These are phyloP conservation scores for Scolecobasidium constrictum DNA, from an alignment of 2,329 filamentous ascomycete species.

Conservation along the genomic window DNA sequence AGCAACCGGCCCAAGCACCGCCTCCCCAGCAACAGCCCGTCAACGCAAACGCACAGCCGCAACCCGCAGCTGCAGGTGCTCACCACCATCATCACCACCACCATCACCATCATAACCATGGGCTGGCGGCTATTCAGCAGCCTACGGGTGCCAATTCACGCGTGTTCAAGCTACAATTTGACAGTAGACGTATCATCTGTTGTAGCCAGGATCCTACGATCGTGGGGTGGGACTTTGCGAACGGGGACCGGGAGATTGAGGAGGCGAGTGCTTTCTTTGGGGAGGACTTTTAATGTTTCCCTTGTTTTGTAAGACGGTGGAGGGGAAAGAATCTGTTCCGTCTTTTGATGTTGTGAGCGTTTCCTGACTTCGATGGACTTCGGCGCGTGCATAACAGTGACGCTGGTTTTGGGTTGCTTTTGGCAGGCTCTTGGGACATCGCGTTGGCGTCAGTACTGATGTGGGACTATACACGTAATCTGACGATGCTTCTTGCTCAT, in stretches of 20 bases:
- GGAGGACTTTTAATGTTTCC: constrained; percentile 18
- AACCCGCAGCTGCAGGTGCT: constrained; percentile 9
- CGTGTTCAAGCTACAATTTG: constrained; percentile 96
- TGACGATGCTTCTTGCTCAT: too few species aligned
- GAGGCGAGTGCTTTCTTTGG: constrained; percentile 71
- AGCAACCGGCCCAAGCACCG: constrained; percentile 23
- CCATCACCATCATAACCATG: background rate
- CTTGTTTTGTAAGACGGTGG: too few species aligned
- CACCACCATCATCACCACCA: constrained; percentile 10
- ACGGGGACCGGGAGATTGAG: constrained; percentile 68
- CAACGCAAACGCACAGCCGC: constrained; percentile 10
- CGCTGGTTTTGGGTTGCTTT: too few species aligned
- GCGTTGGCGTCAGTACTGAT: too few species aligned
- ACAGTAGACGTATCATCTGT: constrained; percentile 84
- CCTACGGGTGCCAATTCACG: constrained; percentile 38
- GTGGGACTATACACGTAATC: too few species aligned
- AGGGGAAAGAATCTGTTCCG: too few species aligned
- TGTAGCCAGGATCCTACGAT: constrained; percentile 87
- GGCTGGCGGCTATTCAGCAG: background rate
- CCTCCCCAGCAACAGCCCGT: constrained; percentile 8
- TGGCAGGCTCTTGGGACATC: too few species aligned
- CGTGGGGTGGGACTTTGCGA: constrained; percentile 96
- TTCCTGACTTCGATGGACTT: too few species aligned
- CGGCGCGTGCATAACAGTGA: too few species aligned
- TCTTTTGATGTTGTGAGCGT: too few species aligned